Evolutionary conservation across 2,329 filamentous ascomycete species (phyloP), one percentile per base, ranked within the genome.

Genomic region (Penicillium capsulatum): DNA sequence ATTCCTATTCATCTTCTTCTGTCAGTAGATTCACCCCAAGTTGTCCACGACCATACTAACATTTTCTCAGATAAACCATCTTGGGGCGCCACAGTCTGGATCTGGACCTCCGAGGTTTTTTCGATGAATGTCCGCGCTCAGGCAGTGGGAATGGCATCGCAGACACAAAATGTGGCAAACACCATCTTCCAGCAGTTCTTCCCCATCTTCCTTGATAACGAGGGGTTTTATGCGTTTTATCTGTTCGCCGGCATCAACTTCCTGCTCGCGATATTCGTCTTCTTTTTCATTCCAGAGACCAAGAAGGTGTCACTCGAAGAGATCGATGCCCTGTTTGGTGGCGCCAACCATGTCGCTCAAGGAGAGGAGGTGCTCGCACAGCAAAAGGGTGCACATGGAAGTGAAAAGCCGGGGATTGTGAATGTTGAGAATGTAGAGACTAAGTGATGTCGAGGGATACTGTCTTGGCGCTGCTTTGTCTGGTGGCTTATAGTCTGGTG

Each of bases 91-190:
- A 83, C 80, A 3, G 77, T 79, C 13, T 85, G 81, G 81, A 84
- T 84, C 58, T 84, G 77, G 76, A 84, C 81, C 0, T 73, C 79
- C 2, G 81, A 84, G 51, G 70, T 84, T 43, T 84, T 84, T 68
- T 79, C 74, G 38, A 81, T 83, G 76, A 84, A 84, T 60, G 77
- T 84, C n/a, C 79, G 81, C 42, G 79, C 80, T 4, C 81, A 84
- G 59, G 81, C 81, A 24, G 79, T 84, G 10, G 81, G 80, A 39
- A 84, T 84, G 81, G 79, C 73, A 28, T 70, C 69, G 28, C 72
- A 79, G 55, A 76, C 70, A 46, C 76, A 79, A 48, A 79, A 84
- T 57, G 75, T 84, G 36, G 79, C 79, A 58, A 83, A 84, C 61
- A 73, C 74, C 41, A 76, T 84, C 50, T 78, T 84, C 55, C 78